Percentiles rank a stretch among this genome's conserved stretches.
These are phyloP conservation scores for Candida mattraensis DNA, from an alignment of 805 yeast species.

Conservation along the genomic window DNA sequence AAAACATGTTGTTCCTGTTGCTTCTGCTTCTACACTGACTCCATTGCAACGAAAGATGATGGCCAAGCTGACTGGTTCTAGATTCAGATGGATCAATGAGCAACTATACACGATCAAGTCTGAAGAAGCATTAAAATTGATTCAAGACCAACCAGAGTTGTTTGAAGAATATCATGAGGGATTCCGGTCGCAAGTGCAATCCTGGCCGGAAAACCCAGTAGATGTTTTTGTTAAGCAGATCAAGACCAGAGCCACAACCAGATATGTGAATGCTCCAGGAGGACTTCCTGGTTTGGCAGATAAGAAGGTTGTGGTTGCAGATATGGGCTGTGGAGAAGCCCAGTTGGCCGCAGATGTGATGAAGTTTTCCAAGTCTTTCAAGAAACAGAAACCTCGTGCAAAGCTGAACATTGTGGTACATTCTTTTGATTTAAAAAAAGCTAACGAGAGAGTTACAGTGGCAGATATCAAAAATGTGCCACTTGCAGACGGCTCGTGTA, in stretches of 20 bases:
- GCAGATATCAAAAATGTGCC: slow-evolving; percentile 95
- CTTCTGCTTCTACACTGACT: slow-evolving; percentile 48
- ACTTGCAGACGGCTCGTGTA: slow-evolving; percentile 70
- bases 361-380: slow-evolving; percentile 42
- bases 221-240: slow-evolving; percentile 79
- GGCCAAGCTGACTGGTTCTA: slow-evolving; percentile 89
- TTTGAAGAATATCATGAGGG: slow-evolving; percentile 96
- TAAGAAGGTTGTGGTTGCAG: slow-evolving; percentile 80
- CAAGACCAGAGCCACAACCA: slow-evolving; percentile 54
- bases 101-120: slow-evolving; percentile 89
- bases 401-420: slow-evolving; percentile 64
- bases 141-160: slow-evolving; percentile 78
- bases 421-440: slow-evolving; percentile 87
- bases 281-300: slow-evolving; percentile 76
- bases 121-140: slow-evolving; percentile 67
- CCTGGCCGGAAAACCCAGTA: slow-evolving; percentile 99
- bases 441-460: slow-evolving; percentile 89
- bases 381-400: slow-evolving; percentile 26
- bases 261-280: slow-evolving; percentile 87
- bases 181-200: slow-evolving; percentile 88
- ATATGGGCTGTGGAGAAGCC: slow-evolving; percentile 99
- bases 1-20: background rate
- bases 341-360: slow-evolving; percentile 70
- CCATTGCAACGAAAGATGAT: slow-evolving; percentile 95
- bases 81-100: slow-evolving; percentile 98